Conservation (phyloP, 164 flowering plant genomes). For the Protea cynaroides region DNA sequence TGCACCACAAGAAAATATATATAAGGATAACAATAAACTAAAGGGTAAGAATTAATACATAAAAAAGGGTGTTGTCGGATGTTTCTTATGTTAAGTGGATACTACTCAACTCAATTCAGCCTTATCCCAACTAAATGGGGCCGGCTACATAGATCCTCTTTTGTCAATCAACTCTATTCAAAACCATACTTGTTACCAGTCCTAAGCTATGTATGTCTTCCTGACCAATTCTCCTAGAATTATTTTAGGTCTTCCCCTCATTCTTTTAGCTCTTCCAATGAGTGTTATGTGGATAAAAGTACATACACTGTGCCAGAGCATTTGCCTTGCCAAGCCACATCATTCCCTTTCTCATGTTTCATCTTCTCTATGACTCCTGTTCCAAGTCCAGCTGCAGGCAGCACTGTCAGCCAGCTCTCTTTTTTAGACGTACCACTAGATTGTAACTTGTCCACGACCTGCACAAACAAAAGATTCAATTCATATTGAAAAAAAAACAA, state of each 20-base stretch:
- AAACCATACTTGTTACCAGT: too few species aligned
- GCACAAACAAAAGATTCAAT: not conserved
- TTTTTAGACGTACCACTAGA: conserved; percentile 67
- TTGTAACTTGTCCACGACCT: conserved; percentile 87
- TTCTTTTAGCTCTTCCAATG: too few species aligned
- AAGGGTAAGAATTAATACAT: too few species aligned
- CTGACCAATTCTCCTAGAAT: too few species aligned
- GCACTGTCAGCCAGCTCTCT: conserved; percentile 68
- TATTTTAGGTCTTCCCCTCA: too few species aligned
- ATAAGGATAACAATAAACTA: not conserved
- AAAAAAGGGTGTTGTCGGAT: too few species aligned
- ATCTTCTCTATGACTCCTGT: conserved; percentile 48
- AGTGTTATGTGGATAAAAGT: not conserved
- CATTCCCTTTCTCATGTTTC: conserved; percentile 66
- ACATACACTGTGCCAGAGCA: conserved; percentile 99
- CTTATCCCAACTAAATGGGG: too few species aligned
- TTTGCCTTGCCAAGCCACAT: conserved; percentile 85
- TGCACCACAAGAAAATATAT: conserved; percentile 27
- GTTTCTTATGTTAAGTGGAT: too few species aligned
- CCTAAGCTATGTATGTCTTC: too few species aligned
- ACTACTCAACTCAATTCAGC: too few species aligned
- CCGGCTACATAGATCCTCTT: too few species aligned
- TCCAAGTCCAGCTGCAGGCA: conserved; percentile 65
- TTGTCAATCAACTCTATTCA: too few species aligned
- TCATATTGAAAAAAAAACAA: not conserved